Conservation (phyloP, 202 grass and related monocot genomes). For the Cymbopogon flexuosus region DNA sequence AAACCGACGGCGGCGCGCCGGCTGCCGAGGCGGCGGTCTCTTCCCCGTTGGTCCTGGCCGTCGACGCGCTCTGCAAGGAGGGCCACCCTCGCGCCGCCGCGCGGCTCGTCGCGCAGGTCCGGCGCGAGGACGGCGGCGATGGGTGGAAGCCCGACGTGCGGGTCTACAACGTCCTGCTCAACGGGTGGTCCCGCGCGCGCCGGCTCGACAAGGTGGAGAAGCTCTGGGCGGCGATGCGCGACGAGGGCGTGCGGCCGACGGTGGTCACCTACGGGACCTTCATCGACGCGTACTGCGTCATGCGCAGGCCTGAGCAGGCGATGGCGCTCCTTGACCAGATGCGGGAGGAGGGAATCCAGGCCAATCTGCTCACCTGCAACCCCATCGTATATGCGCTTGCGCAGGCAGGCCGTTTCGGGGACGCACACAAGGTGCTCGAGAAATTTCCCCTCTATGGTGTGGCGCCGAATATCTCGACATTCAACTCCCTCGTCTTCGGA, state of each 20-base stretch:
- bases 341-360: no score
- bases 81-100: no score
- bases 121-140: no score
- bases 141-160: no score
- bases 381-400: conserved; percentile 59
- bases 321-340: no score
- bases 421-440: conserved; percentile 69
- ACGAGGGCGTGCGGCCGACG: conserved; percentile 44
- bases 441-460: conserved; percentile 75
- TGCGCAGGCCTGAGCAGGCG: conserved; percentile 61
- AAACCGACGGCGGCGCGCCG: no score
- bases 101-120: no score
- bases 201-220: conserved; percentile 53
- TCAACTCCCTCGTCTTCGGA: conserved; percentile 68
- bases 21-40: no score
- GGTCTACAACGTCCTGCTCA: conserved; percentile 35
- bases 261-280: conserved; percentile 72
- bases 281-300: conserved; percentile 55
- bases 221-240: conserved; percentile 63
- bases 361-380: conserved; percentile 62
- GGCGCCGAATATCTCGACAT: conserved; percentile 61
- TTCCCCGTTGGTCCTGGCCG: no score
- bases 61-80: no score
- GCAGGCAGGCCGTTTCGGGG: conserved; percentile 51
- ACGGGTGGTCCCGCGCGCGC: conserved; percentile 60